Base-by-base conservation (phyloP, 176 grass and related monocot genomes). In the Ampelocalamus luodianensis region DNA sequence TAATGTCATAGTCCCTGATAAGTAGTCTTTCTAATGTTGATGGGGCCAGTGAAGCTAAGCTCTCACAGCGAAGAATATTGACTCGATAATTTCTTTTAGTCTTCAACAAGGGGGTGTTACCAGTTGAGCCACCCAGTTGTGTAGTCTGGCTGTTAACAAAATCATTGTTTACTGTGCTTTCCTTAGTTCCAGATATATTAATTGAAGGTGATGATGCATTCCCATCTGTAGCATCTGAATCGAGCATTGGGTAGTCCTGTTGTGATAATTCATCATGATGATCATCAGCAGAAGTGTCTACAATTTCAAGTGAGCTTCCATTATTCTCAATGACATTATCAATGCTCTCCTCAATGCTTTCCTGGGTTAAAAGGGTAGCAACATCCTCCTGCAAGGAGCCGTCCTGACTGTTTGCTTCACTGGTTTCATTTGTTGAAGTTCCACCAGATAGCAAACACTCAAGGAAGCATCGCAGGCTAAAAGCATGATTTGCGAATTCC, bases 401-500 rank as follows among this genome's bases (percentile, higher is more conserved):
- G 34, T 83, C 37, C 4, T 68, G 72, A 71, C 39, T 81, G 68
- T 56, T 83, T 88, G 34, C 39, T 88, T 79, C 51, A 45, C 14
- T 67, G 54, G 51, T 80, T 71, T 86, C 82, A 86, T 79, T 71
- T 29, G 48, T 27, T 67, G 85, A 81, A 58, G 89, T 72, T 54
- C 96, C 93, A 42, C 96, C 93, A 43, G 93, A 98, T 32, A 92
- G 64, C 74, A 98, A 81, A 79, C 96, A 98, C 80, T 95, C 87
- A 2, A 98, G 93, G 79, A 98, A 86, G 76, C 93, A 86, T 69
- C 93, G 85, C 53, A 98, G 89, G 79, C 96, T 98, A 86, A 93
- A 98, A 49, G 91, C 96, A 55, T 98, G 93, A 60, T 98, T 98
- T 66, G 96, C 96, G 48, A 98, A 98, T 87, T 98, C 96, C 68